Evolutionary conservation across 495 filamentous ascomycete genomes (phyloP).

Genomic region (Penicillium herquei): DNA sequence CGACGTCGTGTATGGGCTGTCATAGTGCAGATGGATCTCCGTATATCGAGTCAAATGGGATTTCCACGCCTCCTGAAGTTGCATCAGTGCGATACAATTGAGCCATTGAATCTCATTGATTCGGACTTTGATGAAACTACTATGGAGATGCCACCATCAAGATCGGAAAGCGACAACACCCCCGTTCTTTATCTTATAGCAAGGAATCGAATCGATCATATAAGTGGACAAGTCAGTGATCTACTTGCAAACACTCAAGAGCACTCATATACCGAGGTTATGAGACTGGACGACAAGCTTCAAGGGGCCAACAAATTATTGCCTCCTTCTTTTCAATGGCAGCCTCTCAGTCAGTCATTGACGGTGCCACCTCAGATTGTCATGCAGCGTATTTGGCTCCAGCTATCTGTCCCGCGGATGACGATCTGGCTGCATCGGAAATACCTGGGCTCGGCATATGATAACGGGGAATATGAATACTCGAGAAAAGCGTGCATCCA

Average conservation of each 20-base stretch:
- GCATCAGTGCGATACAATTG: background rate
- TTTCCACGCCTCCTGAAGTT: slow-evolving; percentile 45
- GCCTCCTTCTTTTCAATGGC: background rate
- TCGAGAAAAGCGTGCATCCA: background rate
- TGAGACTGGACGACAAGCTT: background rate
- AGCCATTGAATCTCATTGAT: background rate
- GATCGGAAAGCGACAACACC: background rate
- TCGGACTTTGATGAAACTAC: background rate
- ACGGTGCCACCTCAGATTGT: background rate
- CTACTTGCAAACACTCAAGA: background rate
- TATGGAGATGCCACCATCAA: background rate
- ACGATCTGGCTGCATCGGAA: background rate
- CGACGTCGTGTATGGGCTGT: slow-evolving; percentile 33
- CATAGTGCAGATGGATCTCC: slow-evolving; percentile 29
- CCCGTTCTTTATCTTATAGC: background rate
- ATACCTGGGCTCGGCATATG: background rate
- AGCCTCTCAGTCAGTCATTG: background rate
- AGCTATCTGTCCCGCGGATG: background rate
- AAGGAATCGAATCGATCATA: background rate
- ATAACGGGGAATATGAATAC: background rate
- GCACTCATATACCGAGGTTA: background rate
- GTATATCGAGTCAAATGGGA: slow-evolving; percentile 51
- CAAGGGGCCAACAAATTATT: background rate
- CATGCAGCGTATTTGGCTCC: background rate
- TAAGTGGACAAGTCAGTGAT: background rate